A percentile compares a stretch with the other conserved stretches of the same genome.
These are phyloP conservation scores for Mortierella sp. DNA, from an alignment of 371 early-diverging fungal species.

Conservation along the genomic window DNA sequence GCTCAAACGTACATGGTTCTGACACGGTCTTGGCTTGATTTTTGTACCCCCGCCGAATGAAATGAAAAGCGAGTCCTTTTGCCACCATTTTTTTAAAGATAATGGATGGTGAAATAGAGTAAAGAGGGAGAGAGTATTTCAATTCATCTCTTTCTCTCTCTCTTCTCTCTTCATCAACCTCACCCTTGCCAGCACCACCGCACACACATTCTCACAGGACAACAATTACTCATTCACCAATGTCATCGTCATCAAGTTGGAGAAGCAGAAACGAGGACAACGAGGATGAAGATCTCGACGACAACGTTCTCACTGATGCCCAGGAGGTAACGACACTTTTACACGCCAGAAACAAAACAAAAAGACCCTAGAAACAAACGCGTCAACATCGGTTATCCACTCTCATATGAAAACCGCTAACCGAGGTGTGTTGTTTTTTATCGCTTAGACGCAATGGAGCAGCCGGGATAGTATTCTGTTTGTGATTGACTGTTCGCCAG, in stretches of 20 bases:
- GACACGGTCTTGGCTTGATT: no score
- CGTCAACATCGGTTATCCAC: not conserved
- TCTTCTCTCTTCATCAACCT: not conserved
- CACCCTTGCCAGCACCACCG: not conserved
- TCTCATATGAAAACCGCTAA: not conserved
- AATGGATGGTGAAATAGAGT: not conserved
- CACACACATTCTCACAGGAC: not conserved
- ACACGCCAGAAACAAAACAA: not conserved
- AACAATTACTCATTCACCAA: not conserved
- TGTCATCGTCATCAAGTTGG: conserved; percentile 49
- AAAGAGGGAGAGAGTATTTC: no score
- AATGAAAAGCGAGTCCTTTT: conserved; percentile 8
- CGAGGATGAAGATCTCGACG: conserved; percentile 50
- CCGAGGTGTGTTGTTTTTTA: no score
- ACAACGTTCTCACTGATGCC: conserved; percentile 50
- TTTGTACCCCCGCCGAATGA: no score
- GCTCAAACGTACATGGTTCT: no score
- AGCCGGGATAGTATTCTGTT: conserved; percentile 72
- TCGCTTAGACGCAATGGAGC: conserved; percentile 38
- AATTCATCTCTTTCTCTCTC: not conserved
- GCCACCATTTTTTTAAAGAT: conserved; percentile 30
- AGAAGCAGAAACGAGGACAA: conserved; percentile 39
- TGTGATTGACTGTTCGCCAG: conserved; percentile 72
- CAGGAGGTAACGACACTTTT: conserved; percentile 35
- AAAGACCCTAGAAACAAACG: no score